phyloP scores from a whole-genome alignment of 2,329 filamentous ascomycete species.

The Fonsecaea monophora region DNA sequence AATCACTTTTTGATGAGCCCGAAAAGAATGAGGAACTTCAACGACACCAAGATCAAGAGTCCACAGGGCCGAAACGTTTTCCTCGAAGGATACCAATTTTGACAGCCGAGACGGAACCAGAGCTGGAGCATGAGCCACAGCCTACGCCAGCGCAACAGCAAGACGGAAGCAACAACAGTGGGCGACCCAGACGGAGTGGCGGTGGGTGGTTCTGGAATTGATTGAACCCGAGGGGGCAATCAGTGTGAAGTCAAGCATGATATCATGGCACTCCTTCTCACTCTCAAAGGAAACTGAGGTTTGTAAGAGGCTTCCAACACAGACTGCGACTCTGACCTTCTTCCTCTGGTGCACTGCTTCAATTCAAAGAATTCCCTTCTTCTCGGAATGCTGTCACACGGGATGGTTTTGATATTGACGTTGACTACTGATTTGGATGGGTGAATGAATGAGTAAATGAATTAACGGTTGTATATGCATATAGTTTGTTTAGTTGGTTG shows the following conservation, averaged over 20 bases:
- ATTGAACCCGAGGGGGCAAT: not conserved
- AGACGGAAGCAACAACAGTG: not conserved
- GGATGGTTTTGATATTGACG: not conserved
- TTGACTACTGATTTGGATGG: not conserved
- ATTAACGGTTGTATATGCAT: no score
- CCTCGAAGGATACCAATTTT: not conserved
- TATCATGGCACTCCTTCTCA: not conserved
- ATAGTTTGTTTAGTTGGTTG: no score
- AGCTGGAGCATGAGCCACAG: not conserved
- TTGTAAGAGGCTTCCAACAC: not conserved
- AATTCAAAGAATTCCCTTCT: not conserved
- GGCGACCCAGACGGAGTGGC: conserved; percentile 9
- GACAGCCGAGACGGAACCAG: not conserved
- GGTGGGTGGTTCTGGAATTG: conserved; percentile 36
- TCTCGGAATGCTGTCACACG: not conserved
- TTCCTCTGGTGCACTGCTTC: not conserved
- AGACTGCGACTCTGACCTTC: not conserved
- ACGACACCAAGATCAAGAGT: not conserved
- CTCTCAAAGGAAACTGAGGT: not conserved
- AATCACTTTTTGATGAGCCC: not conserved
- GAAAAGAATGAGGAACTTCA: not conserved
- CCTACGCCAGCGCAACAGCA: not conserved
- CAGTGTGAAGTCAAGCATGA: not conserved
- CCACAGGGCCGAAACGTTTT: not conserved
- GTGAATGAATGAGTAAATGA: not conserved